A percentile compares a stretch with the other conserved stretches of the same genome.
These are phyloP conservation scores for Termitomyces sp. DNA, from an alignment of 768 basidiomycete species.

Conservation along the genomic window DNA sequence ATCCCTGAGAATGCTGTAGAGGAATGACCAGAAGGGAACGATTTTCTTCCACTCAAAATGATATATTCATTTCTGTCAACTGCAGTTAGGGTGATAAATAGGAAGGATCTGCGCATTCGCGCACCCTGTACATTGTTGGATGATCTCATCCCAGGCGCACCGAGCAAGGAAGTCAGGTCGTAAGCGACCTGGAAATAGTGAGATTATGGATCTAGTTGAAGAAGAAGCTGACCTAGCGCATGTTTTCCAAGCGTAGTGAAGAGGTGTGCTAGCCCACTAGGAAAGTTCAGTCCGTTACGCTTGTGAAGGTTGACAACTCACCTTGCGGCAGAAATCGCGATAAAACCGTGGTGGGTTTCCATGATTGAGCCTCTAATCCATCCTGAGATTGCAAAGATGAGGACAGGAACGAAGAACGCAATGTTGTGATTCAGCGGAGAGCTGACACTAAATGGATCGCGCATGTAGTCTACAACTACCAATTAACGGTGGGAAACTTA, in stretches of 20 bases:
- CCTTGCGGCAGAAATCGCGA: conserved; percentile 41
- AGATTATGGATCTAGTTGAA: conserved; percentile 1
- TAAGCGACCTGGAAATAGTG: conserved; percentile 33
- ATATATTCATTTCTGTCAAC: conserved; percentile 24
- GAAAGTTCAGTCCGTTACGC: background rate
- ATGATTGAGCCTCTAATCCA: conserved; percentile 37
- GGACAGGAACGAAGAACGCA: conserved; percentile 41
- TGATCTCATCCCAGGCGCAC: conserved; percentile 50
- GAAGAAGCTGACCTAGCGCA: conserved; percentile 39
- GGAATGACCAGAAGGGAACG: conserved; percentile 69
- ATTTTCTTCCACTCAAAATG: conserved; percentile 47
- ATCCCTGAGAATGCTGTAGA: conserved; percentile 63
- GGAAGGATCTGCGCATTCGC: background rate
- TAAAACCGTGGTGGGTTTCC: conserved; percentile 51
- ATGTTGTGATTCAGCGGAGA: conserved; percentile 39
- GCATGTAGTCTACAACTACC: background rate
- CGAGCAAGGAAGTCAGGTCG: conserved; percentile 64
- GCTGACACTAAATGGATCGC: conserved; percentile 32
- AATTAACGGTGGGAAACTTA: conserved; percentile 19
- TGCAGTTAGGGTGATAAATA: conserved; percentile 1
- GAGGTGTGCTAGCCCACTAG: conserved; percentile 36
- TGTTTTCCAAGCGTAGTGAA: conserved; percentile 51
- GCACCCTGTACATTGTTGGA: conserved; percentile 52
- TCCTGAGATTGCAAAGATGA: conserved; percentile 30
- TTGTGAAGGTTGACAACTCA: conserved; percentile 16